These are phyloP conservation scores for Beauveria bassiana DNA, from an alignment of 2,329 filamentous ascomycete species.

Conservation along the genomic window DNA sequence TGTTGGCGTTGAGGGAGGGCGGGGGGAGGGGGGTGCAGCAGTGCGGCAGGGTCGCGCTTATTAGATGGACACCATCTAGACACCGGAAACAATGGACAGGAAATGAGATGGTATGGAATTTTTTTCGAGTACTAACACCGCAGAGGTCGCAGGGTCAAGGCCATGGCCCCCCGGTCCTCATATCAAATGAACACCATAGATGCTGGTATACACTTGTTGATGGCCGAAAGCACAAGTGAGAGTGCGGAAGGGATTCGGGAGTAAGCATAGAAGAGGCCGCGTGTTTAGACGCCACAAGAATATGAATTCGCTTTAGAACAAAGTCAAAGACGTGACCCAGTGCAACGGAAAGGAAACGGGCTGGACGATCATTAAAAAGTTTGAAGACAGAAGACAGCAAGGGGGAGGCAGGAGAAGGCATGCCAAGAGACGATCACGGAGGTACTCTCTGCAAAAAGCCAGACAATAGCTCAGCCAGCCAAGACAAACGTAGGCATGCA, in stretches of 20 bases:
- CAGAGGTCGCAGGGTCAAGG: background rate
- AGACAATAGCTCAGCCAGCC: background rate
- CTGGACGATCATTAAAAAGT: background rate
- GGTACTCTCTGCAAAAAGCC: background rate
- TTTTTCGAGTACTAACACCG: background rate
- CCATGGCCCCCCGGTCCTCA: background rate
- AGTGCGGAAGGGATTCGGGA: background rate
- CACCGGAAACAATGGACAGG: slow-evolving; percentile 3
- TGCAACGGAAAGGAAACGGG: background rate
- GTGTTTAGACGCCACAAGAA: background rate
- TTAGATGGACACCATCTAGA: background rate
- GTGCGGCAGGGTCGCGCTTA: background rate
- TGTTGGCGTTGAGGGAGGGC: background rate
- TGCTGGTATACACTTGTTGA: background rate
- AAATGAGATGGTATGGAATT: background rate
- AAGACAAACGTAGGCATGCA: background rate
- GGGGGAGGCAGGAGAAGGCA: background rate
- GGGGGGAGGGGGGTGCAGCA: background rate
- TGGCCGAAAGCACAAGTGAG: background rate
- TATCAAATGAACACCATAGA: background rate
- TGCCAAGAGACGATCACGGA: background rate
- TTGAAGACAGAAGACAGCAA: background rate
- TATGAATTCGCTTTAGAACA: no score
- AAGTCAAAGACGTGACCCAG: background rate
- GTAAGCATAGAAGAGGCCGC: background rate